Evolutionary conservation across 2,329 filamentous ascomycete genomes (phyloP).

Genomic region (Aspergillus calidoustus): DNA sequence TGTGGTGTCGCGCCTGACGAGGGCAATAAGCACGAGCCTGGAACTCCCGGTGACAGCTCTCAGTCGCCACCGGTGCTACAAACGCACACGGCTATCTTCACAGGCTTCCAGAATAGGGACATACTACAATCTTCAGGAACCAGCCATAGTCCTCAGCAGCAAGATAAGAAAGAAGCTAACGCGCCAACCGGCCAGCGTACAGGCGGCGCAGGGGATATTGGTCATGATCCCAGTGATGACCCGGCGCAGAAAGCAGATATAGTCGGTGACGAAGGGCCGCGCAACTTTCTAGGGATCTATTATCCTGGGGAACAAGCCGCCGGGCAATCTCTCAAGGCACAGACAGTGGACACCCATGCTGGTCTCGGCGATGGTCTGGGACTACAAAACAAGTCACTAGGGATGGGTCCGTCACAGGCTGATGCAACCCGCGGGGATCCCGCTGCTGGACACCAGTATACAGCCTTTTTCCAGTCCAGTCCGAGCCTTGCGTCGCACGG

Average conservation of each 20-base stretch:
- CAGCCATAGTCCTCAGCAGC: not conserved
- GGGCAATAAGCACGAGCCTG: not conserved
- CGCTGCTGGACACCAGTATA: not conserved
- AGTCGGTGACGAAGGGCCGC: not conserved
- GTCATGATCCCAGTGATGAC: not conserved
- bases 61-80: not conserved
- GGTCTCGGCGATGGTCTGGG: not conserved
- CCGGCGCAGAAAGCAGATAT: not conserved
- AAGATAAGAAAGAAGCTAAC: not conserved
- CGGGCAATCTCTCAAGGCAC: not conserved
- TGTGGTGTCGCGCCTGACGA: not conserved
- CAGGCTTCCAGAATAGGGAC: not conserved
- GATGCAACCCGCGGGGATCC: not conserved
- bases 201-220: not conserved
- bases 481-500: no score
- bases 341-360: no score
- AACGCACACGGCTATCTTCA: not conserved
- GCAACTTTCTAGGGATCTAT: not conserved
- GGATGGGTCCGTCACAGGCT: not conserved
- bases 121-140: not conserved
- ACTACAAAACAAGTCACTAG: not conserved
- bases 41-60: no score
- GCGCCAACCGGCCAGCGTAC: not conserved
- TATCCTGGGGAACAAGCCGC: not conserved
- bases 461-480: not conserved